Conservation (phyloP, 2,329 filamentous ascomycete species). For the Plectosphaerella plurivora region DNA sequence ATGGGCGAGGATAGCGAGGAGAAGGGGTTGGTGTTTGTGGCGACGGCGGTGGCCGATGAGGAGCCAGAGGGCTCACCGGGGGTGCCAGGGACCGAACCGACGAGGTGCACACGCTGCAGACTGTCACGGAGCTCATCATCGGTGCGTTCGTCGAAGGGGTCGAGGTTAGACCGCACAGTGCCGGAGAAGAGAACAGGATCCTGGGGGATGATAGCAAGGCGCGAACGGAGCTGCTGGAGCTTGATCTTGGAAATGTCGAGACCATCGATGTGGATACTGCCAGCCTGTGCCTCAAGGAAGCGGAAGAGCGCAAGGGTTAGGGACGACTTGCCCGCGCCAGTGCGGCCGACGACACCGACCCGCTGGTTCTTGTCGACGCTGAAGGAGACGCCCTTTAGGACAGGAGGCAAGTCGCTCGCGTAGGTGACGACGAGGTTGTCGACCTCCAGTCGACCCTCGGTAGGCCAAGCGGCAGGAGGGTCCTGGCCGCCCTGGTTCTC, state of each 20-base stretch:
- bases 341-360: slow-evolving; percentile 73
- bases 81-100: slow-evolving; percentile 33
- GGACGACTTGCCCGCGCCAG: slow-evolving; percentile 74
- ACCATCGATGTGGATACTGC: slow-evolving; percentile 66
- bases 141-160: slow-evolving; percentile 67
- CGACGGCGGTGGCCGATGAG: slow-evolving; percentile 24
- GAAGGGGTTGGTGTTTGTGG: slow-evolving; percentile 63
- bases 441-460: slow-evolving; percentile 69
- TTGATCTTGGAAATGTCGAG: slow-evolving; percentile 69
- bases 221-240: slow-evolving; percentile 65
- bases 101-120: slow-evolving; percentile 66
- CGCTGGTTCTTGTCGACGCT: slow-evolving; percentile 62
- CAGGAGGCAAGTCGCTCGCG: slow-evolving; percentile 64
- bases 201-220: slow-evolving; percentile 74
- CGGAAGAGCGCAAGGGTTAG: slow-evolving; percentile 73
- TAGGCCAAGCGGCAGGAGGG: slow-evolving; percentile 71
- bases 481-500: slow-evolving; percentile 59
- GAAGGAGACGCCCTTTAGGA: slow-evolving; percentile 67
- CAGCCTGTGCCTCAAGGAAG: slow-evolving; percentile 65
- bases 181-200: slow-evolving; percentile 80
- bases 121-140: slow-evolving; percentile 67
- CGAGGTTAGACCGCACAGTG: slow-evolving; percentile 70
- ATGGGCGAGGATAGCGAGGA: slow-evolving; percentile 57
- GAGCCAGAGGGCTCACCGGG: slow-evolving; percentile 29
- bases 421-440: slow-evolving; percentile 68